Percentiles rank a stretch among this genome's conserved stretches.
phyloP scores from a whole-genome alignment of 345 rosid species.

The Aurinia saxatilis region DNA sequence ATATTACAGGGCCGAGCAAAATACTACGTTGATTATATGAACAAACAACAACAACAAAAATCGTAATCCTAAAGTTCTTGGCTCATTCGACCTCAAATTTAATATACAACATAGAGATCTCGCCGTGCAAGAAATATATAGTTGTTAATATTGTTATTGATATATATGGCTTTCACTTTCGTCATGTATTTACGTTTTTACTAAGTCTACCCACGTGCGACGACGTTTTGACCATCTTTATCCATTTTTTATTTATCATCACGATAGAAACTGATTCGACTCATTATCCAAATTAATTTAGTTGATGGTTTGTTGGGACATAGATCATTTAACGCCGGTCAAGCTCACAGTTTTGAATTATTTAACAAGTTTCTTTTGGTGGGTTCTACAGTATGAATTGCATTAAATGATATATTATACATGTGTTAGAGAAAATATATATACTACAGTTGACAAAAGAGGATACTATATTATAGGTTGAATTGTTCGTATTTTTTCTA shows the following conservation, averaged over 20 bases:
- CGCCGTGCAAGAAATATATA: not conserved
- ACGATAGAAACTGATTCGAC: too few species aligned
- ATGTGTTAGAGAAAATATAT: too few species aligned
- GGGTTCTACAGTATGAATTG: not conserved
- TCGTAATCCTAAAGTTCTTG: not conserved
- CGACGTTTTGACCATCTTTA: not conserved
- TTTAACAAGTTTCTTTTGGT: not conserved
- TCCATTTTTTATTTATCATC: not conserved
- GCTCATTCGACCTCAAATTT: not conserved
- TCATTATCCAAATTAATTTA: not conserved
- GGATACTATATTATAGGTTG: not conserved
- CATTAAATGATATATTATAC: not conserved
- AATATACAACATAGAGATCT: not conserved
- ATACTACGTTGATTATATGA: too few species aligned
- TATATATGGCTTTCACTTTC: not conserved
- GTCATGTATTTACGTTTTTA: not conserved
- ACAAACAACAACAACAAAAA: too few species aligned
- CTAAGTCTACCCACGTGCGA: slow-evolving; percentile 15
- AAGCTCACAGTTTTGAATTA: slow-evolving; percentile 4
- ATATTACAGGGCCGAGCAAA: too few species aligned
- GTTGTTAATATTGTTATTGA: not conserved
- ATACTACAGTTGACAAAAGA: too few species aligned
- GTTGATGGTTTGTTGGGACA: not conserved
- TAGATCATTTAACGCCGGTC: not conserved
- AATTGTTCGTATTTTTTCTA: not conserved